Percentiles rank a stretch among this genome's conserved stretches.
Evolutionary conservation across 768 basidiomycete genomes (phyloP).

Genomic region (Amyloporia xantha): DNA sequence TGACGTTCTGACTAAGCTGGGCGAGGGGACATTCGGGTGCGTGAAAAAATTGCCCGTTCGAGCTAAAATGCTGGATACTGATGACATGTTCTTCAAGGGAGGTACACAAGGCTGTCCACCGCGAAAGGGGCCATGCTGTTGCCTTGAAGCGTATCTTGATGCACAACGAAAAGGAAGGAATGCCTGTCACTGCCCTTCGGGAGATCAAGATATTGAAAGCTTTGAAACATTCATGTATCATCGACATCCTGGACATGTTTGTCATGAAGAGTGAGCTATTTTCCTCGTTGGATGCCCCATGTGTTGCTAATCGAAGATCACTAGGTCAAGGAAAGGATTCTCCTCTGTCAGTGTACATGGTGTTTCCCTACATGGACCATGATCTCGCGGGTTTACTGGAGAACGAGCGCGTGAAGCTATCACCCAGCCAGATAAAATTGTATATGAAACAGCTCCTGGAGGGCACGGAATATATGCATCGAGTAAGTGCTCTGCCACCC

Average conservation of each 20-base stretch:
- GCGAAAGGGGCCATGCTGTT: slow-evolving; percentile 51
- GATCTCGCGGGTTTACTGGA: slow-evolving; percentile 93
- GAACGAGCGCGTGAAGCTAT: slow-evolving; percentile 81
- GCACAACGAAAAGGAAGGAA: slow-evolving; percentile 95
- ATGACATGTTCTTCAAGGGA: slow-evolving; percentile 67
- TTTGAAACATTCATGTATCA: slow-evolving; percentile 77
- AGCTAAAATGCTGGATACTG: too few species aligned
- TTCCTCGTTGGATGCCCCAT: too few species aligned
- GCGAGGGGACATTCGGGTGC: slow-evolving; percentile 96
- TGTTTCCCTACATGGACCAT: slow-evolving; percentile 99
- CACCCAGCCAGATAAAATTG: slow-evolving; percentile 84
- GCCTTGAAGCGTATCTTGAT: slow-evolving; percentile 94
- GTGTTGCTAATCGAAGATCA: background rate
- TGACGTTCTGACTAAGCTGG: slow-evolving; percentile 77
- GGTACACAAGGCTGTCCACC: slow-evolving; percentile 82
- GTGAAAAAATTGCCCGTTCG: too few species aligned
- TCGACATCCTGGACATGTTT: slow-evolving; percentile 90
- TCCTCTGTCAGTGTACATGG: slow-evolving; percentile 90
- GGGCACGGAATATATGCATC: slow-evolving; percentile 94
- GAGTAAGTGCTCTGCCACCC: slow-evolving; percentile 46
- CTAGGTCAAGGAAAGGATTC: slow-evolving; percentile 55
- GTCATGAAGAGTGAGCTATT: slow-evolving; percentile 61
- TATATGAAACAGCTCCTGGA: slow-evolving; percentile 96
- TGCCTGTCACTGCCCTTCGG: slow-evolving; percentile 92
- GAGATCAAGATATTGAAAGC: slow-evolving; percentile 97